phyloP scores from a whole-genome alignment of 2,329 filamentous ascomycete genomes.

The Aurifilum marmelostoma region DNA sequence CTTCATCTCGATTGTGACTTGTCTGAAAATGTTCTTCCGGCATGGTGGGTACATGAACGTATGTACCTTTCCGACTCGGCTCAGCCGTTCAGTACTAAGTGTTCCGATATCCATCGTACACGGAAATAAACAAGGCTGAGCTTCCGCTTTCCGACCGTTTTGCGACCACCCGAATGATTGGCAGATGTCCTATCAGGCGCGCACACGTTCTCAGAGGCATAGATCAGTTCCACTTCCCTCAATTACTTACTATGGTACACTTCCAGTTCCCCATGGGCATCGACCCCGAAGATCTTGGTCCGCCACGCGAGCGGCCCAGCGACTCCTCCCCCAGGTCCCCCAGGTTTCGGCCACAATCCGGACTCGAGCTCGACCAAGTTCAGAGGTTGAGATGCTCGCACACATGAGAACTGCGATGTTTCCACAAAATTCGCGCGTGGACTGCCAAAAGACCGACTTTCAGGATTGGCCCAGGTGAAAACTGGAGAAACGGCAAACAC shows the following conservation, averaged over 20 bases:
- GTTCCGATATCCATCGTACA: background rate
- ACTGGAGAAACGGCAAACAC: slow-evolving; percentile 15
- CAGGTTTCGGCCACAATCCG: slow-evolving; percentile 13
- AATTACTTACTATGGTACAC: background rate
- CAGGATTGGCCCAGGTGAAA: background rate
- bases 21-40: background rate
- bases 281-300: background rate
- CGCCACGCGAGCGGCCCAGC: slow-evolving; percentile 6
- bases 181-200: no score
- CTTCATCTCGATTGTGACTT: background rate
- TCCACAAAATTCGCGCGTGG: slow-evolving; percentile 6
- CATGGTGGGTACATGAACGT: background rate
- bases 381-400: background rate
- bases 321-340: slow-evolving; percentile 1
- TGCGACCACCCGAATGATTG: background rate
- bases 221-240: background rate
- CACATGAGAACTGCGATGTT: background rate
- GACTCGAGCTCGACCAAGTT: background rate
- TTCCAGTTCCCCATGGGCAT: slow-evolving; percentile 6
- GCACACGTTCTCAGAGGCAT: background rate
- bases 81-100: background rate
- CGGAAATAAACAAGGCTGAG: slow-evolving; percentile 4
- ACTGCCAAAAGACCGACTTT: no score
- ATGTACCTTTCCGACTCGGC: background rate
- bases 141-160: background rate